These are phyloP conservation scores for Phytophthora crassamura DNA, from an alignment of 352 stramenopile species.

Conservation along the genomic window DNA sequence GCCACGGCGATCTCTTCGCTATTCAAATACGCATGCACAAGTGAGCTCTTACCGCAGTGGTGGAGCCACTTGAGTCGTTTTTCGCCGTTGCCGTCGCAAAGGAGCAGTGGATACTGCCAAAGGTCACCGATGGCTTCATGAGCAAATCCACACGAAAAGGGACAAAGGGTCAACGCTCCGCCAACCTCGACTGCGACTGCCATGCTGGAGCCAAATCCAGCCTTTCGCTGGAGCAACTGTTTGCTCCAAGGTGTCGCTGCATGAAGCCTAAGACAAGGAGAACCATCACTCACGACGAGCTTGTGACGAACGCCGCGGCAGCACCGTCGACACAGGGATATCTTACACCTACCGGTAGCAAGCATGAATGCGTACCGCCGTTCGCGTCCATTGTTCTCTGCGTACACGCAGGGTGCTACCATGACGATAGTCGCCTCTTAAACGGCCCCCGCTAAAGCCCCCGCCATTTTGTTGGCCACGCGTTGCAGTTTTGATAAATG, in stretches of 20 bases:
- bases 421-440: not conserved
- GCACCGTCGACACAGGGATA: not conserved
- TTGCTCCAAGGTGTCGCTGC: not conserved
- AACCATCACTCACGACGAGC: slow-evolving; percentile 5
- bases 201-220: slow-evolving; percentile 9
- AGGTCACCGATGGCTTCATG: not conserved
- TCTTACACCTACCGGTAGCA: not conserved
- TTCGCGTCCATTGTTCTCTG: not conserved
- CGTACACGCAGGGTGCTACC: not conserved
- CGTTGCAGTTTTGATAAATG: slow-evolving; percentile 1
- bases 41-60: too few relatives aligned
- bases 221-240: not conserved
- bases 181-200: not conserved
- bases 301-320: not conserved
- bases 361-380: not conserved
- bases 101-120: slow-evolving; percentile 5
- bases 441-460: not conserved
- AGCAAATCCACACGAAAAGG: not conserved
- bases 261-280: not conserved
- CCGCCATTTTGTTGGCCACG: not conserved
- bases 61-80: not conserved
- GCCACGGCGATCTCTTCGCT: too few relatives aligned
- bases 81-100: not conserved
- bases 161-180: not conserved
- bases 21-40: too few relatives aligned